Evolutionary conservation across 371 early-diverging fungal genomes (phyloP).

Genomic region (Mucor piriformis): DNA sequence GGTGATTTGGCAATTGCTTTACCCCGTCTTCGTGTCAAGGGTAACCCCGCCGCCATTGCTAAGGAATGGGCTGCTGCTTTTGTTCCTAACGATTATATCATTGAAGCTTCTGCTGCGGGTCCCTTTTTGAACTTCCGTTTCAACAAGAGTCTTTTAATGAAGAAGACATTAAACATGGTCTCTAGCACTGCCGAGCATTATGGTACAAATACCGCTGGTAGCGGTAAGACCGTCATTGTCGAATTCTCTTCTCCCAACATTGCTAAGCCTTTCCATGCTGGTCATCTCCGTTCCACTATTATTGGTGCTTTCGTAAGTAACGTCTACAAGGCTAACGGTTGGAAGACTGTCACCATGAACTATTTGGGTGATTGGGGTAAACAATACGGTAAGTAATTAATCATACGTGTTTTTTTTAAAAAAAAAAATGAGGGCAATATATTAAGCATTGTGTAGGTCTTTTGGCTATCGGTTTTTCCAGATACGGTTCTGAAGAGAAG

Average conservation of each 20-base stretch:
- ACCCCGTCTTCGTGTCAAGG: conserved; percentile 85
- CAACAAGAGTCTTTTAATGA: conserved; percentile 60
- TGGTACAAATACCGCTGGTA: conserved; percentile 70
- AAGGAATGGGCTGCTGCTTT: conserved; percentile 76
- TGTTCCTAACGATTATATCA: conserved; percentile 61
- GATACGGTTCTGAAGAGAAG: conserved; percentile 80
- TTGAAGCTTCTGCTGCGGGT: conserved; percentile 64
- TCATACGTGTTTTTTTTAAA: too few relatives aligned
- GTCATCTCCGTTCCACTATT: conserved; percentile 97
- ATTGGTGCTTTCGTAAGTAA: conserved; percentile 94
- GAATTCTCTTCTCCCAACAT: conserved; percentile 99
- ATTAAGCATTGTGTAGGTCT: conserved; percentile 72
- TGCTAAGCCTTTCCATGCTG: conserved; percentile 99
- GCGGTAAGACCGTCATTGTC: conserved; percentile 78
- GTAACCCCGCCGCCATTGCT: conserved; percentile 81
- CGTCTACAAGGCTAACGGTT: conserved; percentile 82
- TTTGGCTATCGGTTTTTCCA: conserved; percentile 90
- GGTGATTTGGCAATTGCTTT: conserved; percentile 85
- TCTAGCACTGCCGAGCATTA: conserved; percentile 53
- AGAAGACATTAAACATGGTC: conserved; percentile 57
- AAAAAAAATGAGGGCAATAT: not conserved
- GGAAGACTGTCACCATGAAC: conserved; percentile 93
- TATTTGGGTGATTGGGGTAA: conserved; percentile 99
- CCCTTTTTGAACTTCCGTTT: conserved; percentile 89
- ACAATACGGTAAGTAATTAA: conserved; percentile 83